Evolutionary conservation across 2,329 filamentous ascomycete species (phyloP).

Genomic region (Xylaria digitata): DNA sequence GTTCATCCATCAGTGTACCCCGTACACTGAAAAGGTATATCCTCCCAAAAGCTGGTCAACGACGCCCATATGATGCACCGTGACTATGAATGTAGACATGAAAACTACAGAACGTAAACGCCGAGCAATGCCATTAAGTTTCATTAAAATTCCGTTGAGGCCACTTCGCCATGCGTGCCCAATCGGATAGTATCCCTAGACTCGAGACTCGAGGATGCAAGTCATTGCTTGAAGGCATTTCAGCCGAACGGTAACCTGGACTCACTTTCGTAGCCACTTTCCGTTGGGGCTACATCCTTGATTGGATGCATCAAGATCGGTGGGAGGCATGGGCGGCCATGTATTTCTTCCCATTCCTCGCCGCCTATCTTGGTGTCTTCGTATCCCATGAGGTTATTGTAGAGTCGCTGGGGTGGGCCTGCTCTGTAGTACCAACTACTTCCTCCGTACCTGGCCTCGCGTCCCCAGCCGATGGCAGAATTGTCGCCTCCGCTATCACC

Average conservation of each 20-base stretch:
- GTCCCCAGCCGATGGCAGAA: constrained; percentile 69
- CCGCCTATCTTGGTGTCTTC: constrained; percentile 67
- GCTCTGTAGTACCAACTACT: constrained; percentile 71
- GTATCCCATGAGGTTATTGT: constrained; percentile 73
- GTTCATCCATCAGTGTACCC: constrained; percentile 32
- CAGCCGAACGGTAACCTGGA: constrained; percentile 54
- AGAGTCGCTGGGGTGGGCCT: constrained; percentile 66
- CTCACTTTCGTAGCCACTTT: constrained; percentile 56
- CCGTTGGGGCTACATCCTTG: constrained; percentile 66
- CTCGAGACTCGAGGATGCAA: constrained; percentile 4
- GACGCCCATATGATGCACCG: constrained; percentile 31
- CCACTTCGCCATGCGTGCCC: not conserved
- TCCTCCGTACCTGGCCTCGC: constrained; percentile 68
- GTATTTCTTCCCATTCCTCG: constrained; percentile 63
- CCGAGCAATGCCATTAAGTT: constrained; percentile 37
- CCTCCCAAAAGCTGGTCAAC: constrained; percentile 31
- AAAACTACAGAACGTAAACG: constrained; percentile 34
- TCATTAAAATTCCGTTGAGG: constrained; percentile 28
- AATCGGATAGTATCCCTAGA: constrained; percentile 3
- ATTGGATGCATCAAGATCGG: constrained; percentile 70
- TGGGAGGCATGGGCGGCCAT: constrained; percentile 69
- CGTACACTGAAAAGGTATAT: constrained; percentile 37
- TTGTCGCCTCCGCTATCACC: constrained; percentile 65
- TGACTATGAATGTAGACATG: constrained; percentile 27
- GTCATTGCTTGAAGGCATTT: constrained; percentile 11